Evolutionary conservation across 345 rosid species (phyloP).

Genomic region (Eucalyptus lansdowneana): DNA sequence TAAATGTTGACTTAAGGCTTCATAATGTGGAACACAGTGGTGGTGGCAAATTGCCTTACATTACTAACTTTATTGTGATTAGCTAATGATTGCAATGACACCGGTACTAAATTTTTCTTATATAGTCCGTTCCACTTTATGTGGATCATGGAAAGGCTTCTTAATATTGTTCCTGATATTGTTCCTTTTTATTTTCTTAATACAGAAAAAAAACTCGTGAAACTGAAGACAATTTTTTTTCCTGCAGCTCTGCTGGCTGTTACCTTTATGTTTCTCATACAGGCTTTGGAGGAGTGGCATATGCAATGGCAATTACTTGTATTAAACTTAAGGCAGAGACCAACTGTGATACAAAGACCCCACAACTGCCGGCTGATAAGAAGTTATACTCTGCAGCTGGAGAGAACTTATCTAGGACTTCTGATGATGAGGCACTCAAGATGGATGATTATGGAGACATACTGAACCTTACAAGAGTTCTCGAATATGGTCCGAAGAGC

Average conservation of each 20-base stretch:
- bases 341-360: slow-evolving; percentile 10
- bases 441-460: slow-evolving; percentile 98
- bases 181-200: neutral
- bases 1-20: neutral
- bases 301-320: slow-evolving; percentile 86
- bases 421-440: slow-evolving; percentile 65
- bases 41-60: neutral
- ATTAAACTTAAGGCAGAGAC: slow-evolving; percentile 52
- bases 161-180: neutral
- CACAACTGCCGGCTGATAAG: slow-evolving; percentile 11
- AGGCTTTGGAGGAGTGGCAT: slow-evolving; percentile 85
- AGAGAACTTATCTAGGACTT: slow-evolving; percentile 26
- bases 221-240: neutral
- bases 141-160: neutral
- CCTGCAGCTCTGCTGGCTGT: slow-evolving; percentile 46
- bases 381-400: slow-evolving; percentile 12
- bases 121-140: neutral
- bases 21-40: neutral
- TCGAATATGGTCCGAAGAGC: slow-evolving; percentile 82
- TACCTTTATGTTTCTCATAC: slow-evolving; percentile 92
- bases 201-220: neutral
- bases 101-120: neutral
- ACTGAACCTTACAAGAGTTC: slow-evolving; percentile 90
- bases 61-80: neutral
- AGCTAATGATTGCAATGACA: neutral